A percentile compares a stretch with the other conserved stretches of the same genome.
phyloP scores from a whole-genome alignment of 2,329 filamentous ascomycete genomes.

The Fusarium penzigii region DNA sequence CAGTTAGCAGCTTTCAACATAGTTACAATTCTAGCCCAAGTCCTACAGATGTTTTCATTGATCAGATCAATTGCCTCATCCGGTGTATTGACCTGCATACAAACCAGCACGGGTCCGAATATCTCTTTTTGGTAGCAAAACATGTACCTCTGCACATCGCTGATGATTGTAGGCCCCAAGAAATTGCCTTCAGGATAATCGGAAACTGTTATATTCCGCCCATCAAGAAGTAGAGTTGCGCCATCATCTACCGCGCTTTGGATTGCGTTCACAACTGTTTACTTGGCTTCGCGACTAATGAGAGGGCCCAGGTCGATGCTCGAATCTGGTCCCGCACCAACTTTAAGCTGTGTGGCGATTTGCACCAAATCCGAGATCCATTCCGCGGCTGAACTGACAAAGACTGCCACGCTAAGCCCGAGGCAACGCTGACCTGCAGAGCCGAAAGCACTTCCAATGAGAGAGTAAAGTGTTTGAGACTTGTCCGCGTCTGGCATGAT shows the following conservation, averaged over 20 bases:
- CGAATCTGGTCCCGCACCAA: slow-evolving; percentile 22
- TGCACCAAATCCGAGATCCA: slow-evolving; percentile 66
- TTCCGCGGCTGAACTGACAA: slow-evolving; percentile 65
- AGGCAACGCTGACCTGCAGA: slow-evolving; percentile 70
- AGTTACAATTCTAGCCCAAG: too few relatives aligned
- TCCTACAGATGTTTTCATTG: too few relatives aligned
- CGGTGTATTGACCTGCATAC: slow-evolving; percentile 22
- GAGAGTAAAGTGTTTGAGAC: slow-evolving; percentile 65
- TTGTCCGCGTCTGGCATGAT: slow-evolving; percentile 69
- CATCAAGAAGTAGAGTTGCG: slow-evolving; percentile 26
- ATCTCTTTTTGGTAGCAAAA: slow-evolving; percentile 30
- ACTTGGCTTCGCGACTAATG: slow-evolving; percentile 19
- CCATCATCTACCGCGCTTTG: slow-evolving; percentile 21
- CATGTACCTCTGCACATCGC: slow-evolving; percentile 10
- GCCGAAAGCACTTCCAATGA: slow-evolving; percentile 67
- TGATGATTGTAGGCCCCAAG: slow-evolving; percentile 10
- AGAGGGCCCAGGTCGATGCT: slow-evolving; percentile 23
- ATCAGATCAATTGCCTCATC: slow-evolving; percentile 28
- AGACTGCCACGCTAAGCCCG: slow-evolving; percentile 65
- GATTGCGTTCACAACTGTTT: slow-evolving; percentile 23
- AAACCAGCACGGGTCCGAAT: slow-evolving; percentile 30
- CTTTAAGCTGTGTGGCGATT: slow-evolving; percentile 51
- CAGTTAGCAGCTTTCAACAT: too few relatives aligned
- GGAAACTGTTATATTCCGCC: slow-evolving; percentile 15
- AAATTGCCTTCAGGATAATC: slow-evolving; percentile 30